These are phyloP conservation scores for Aspergillus fischeri DNA, from an alignment of 2,329 filamentous ascomycete genomes.

Conservation along the genomic window DNA sequence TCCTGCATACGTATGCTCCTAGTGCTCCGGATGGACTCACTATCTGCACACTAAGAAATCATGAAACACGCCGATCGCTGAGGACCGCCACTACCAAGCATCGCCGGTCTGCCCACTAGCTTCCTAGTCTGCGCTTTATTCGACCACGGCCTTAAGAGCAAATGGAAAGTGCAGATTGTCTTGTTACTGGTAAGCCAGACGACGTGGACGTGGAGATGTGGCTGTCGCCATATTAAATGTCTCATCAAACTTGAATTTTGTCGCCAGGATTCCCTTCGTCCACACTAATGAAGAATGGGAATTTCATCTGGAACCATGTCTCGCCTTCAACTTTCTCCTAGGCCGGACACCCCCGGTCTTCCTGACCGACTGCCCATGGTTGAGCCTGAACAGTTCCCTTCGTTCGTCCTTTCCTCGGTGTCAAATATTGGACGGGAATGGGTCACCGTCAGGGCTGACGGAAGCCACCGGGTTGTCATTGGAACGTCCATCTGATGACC, in stretches of 20 bases:
- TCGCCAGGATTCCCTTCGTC: not conserved
- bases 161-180: not conserved
- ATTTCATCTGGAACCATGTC: not conserved
- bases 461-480: not conserved
- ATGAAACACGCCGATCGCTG: not conserved
- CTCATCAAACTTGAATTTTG: not conserved
- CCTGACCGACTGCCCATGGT: not conserved
- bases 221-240: not conserved
- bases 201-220: not conserved
- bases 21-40: not conserved
- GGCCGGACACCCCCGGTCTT: not conserved
- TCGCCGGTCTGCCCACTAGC: not conserved
- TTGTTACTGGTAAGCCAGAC: not conserved
- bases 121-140: not conserved
- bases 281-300: not conserved
- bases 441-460: not conserved
- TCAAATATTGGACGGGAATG: not conserved
- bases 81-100: not conserved
- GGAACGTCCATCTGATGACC: not conserved
- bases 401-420: not conserved
- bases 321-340: not conserved
- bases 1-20: not conserved
- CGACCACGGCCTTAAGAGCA: not conserved
- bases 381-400: not conserved
- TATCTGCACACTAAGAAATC: not conserved